Conservation (phyloP, 768 basidiomycete species). For the Phaeotremella skinneri region DNA sequence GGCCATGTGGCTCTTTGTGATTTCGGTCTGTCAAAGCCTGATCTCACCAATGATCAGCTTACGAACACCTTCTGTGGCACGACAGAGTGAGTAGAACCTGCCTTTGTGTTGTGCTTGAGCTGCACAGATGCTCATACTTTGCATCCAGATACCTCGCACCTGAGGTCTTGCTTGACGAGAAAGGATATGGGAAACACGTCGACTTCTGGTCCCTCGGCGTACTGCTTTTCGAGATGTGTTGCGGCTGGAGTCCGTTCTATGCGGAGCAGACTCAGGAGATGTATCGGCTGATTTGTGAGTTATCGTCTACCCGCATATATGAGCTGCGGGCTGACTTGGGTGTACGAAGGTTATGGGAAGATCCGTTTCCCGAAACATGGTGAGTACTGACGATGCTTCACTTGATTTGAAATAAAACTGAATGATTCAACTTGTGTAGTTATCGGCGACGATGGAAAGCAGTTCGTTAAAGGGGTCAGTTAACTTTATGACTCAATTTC, state of each 20-base stretch:
- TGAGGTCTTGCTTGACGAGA: constrained; percentile 96
- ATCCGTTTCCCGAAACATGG: constrained; percentile 89
- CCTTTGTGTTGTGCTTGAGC: neutral
- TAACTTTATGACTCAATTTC: constrained; percentile 6
- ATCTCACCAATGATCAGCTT: constrained; percentile 85
- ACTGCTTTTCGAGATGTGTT: constrained; percentile 98
- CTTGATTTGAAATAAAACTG: constrained; percentile 3
- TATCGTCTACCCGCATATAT: neutral
- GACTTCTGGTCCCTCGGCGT: constrained; percentile 98
- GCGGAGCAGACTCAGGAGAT: constrained; percentile 99
- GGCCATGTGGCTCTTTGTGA: constrained; percentile 98
- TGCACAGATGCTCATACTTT: neutral
- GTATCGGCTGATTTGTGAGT: constrained; percentile 60
- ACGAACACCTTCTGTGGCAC: constrained; percentile 99
- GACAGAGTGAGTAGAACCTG: constrained; percentile 56
- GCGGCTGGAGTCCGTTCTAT: constrained; percentile 99
- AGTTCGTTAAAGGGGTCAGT: constrained; percentile 96
- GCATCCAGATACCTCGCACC: constrained; percentile 83
- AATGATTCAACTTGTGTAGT: constrained; percentile 54
- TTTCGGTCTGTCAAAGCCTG: constrained; percentile 95
- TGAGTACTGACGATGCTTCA: constrained; percentile 4
- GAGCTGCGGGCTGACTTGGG: neutral
- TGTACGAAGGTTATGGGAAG: constrained; percentile 90
- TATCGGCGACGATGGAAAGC: constrained; percentile 95
- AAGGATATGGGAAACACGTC: constrained; percentile 96